Evolutionary conservation across 768 basidiomycete species (phyloP), one percentile per base, ranked within the genome.

Genomic region (Mycena indigotica): DNA sequence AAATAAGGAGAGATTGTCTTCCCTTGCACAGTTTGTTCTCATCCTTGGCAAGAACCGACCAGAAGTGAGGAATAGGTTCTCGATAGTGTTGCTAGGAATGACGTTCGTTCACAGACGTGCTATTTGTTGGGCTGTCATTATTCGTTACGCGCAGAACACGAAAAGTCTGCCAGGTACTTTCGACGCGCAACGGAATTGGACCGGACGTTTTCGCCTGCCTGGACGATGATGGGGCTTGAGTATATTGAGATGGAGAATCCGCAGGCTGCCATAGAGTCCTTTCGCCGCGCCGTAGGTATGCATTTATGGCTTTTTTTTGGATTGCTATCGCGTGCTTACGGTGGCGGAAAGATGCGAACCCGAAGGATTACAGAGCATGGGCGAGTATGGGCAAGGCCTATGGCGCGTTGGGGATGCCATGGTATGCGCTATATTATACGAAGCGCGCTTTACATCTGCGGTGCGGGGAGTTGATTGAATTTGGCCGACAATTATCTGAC

Each of bases 171-270:
- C 55, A 83, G 84, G 58, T 91, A 91, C 69, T 93, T 91, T 72
- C 79, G 83, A 50, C 78, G 89, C 15, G 88, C 90, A 1, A 84
- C 88, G 12, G 83, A 88, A 63, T 77, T 93, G n/a, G 88, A 93
- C 67, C 77, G 86, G 40, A 87, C 84, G 3, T 92, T 87, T 66
- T 73, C 89, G 13, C 84, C 86, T 0, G 89, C 91, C 3, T 93
- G 91, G 90, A 91, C 88, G 2, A 73, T 93, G 51, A 88, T 93
- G 86, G 90, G 91, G 2, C 88, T 91, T 65, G 90, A 91, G 68
- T 92, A 84, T 63, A 83, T 91, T 44, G 91, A 93, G 72, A 79
- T 90, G 82, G 87, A 87, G 69, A 92, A 93, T 69, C 83, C 85
- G 10, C 88, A 91, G 67, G 91, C 90, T 1, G 91, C 90, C 1